Evolutionary conservation across 371 early-diverging fungal species (phyloP).

Genomic region (Lichtheimia corymbifera): DNA sequence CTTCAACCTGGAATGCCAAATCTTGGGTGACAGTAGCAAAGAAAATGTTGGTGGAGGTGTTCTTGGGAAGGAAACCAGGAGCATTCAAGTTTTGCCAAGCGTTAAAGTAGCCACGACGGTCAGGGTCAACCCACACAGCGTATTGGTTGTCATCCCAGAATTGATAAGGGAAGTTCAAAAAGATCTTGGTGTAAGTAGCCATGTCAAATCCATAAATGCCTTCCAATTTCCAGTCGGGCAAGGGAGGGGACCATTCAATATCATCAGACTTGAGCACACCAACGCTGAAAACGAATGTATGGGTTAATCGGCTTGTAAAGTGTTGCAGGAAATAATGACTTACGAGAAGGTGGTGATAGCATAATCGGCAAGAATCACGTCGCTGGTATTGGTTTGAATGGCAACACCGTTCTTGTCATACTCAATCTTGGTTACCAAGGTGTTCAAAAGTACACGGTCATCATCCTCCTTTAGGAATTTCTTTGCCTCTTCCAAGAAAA

Average conservation of each 20-base stretch:
- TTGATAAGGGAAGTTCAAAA: constrained; percentile 41
- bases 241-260: constrained; percentile 35
- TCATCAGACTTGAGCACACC: constrained; percentile 47
- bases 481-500: constrained; percentile 38
- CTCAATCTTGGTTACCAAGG: constrained; percentile 33
- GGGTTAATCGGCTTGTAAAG: too few species aligned
- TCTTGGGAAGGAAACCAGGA: constrained; percentile 31
- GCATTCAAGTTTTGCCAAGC: constrained; percentile 52
- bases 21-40: constrained; percentile 43
- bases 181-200: constrained; percentile 55
- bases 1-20: constrained; percentile 35
- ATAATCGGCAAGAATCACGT: constrained; percentile 44
- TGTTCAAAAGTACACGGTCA: constrained; percentile 32
- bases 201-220: constrained; percentile 49
- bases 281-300: constrained; percentile 16
- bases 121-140: constrained; percentile 42
- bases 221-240: constrained; percentile 49
- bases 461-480: constrained; percentile 28
- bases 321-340: neutral
- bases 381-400: constrained; percentile 29
- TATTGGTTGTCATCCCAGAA: constrained; percentile 53
- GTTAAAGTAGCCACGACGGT: constrained; percentile 37
- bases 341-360: constrained; percentile 52
- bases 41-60: constrained; percentile 29
- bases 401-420: constrained; percentile 35